Percentiles rank a stretch among this genome's conserved stretches.
phyloP scores from a whole-genome alignment of 2,329 filamentous ascomycete species.

The Pseudogymnoascus sp. region DNA sequence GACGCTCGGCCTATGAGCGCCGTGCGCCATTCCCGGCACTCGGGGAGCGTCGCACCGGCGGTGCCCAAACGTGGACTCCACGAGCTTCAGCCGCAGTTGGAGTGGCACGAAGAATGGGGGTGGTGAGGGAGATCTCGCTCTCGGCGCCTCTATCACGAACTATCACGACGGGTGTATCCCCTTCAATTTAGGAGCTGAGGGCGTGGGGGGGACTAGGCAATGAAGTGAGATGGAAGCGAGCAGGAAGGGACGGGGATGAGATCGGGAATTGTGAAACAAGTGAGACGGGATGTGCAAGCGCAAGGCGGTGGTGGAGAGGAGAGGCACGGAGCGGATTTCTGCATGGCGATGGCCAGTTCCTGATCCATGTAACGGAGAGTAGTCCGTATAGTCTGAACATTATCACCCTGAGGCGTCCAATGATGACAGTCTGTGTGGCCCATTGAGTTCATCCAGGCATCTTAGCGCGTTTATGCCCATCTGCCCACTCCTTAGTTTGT shows the following conservation, averaged over 20 bases:
- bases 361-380: neutral
- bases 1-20: neutral
- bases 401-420: neutral
- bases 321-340: conserved; percentile 1
- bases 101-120: neutral
- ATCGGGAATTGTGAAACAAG: conserved; percentile 6
- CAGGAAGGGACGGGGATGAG: neutral
- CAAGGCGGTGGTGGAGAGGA: neutral
- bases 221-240: neutral
- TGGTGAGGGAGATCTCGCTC: neutral
- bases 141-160: neutral
- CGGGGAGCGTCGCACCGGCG: neutral
- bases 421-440: neutral
- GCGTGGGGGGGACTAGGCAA: neutral
- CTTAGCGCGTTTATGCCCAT: neutral
- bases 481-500: neutral
- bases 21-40: neutral
- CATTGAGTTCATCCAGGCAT: neutral
- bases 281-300: neutral
- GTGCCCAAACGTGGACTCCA: conserved; percentile 4
- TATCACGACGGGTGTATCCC: neutral
- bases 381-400: neutral
- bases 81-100: conserved; percentile 4
- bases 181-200: neutral
- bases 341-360: neutral